phyloP scores from a whole-genome alignment of 345 rosid genomes.

The Heritiera fomes region DNA sequence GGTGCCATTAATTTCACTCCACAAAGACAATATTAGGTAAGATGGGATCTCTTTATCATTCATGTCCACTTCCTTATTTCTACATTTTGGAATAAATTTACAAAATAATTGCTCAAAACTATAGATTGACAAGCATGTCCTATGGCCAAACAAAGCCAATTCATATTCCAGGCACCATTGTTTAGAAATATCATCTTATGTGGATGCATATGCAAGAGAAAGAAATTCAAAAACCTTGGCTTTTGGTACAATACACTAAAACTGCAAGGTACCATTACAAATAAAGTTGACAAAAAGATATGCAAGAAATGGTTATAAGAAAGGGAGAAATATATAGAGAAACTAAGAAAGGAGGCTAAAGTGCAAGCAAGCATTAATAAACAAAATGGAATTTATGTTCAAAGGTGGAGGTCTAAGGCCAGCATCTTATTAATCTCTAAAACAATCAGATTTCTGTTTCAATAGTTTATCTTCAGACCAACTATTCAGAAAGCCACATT shows the following conservation, averaged over 20 bases:
- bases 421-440: background rate
- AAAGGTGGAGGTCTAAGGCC: background rate
- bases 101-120: background rate
- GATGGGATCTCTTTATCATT: background rate
- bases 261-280: background rate
- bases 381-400: background rate
- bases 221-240: background rate
- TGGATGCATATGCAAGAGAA: background rate
- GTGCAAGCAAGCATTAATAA: background rate
- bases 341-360: background rate
- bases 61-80: slow-evolving; percentile 22
- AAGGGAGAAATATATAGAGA: background rate
- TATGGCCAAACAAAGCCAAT: background rate
- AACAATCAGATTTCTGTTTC: background rate
- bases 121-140: slow-evolving; percentile 5
- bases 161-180: background rate
- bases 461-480: slow-evolving; percentile 1
- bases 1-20: slow-evolving; percentile 10
- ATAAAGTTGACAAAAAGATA: background rate
- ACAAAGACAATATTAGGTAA: background rate
- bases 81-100: slow-evolving; percentile 1
- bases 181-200: background rate
- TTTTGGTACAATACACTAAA: slow-evolving; percentile 6
- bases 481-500: background rate
- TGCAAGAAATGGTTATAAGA: background rate